Evolutionary conservation across 2,329 filamentous ascomycete genomes (phyloP).

Genomic region (Microascus cirrosus): DNA sequence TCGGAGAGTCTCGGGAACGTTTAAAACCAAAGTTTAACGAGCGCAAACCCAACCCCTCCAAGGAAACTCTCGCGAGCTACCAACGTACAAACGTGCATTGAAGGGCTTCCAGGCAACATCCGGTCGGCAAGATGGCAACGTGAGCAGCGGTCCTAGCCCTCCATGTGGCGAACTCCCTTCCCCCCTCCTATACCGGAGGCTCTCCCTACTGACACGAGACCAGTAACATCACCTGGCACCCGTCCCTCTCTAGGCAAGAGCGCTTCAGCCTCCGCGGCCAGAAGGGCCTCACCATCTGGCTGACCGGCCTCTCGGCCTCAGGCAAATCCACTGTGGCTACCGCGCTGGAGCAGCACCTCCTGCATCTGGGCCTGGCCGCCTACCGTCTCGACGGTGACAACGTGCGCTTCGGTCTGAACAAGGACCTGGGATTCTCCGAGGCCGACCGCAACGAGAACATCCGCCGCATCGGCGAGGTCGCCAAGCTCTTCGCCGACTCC

Average conservation of each 20-base stretch:
- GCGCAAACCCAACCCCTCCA: neutral
- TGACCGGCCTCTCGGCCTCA: constrained; percentile 90
- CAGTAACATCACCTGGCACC: constrained; percentile 88
- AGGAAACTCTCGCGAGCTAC: neutral
- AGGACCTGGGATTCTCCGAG: constrained; percentile 90
- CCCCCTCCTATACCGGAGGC: neutral
- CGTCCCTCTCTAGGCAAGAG: constrained; percentile 67
- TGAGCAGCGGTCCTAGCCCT: constrained; percentile 3
- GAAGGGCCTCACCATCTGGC: constrained; percentile 90
- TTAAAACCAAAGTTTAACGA: too few species aligned
- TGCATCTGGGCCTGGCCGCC: constrained; percentile 70
- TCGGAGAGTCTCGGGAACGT: neutral
- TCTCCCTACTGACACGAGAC: neutral
- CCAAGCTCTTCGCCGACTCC: constrained; percentile 90
- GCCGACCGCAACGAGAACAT: constrained; percentile 97
- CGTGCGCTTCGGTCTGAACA: constrained; percentile 95
- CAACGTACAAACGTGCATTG: neutral
- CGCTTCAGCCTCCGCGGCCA: constrained; percentile 68
- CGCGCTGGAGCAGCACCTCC: constrained; percentile 90
- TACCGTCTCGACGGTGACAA: constrained; percentile 98
- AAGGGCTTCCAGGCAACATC: neutral
- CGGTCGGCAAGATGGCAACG: constrained; percentile 17
- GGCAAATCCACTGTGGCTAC: constrained; percentile 97
- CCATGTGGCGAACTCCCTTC: neutral
- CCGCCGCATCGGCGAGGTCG: constrained; percentile 88